Base-by-base conservation (phyloP, 2,329 filamentous ascomycete genomes). In the Penicillium sp. region DNA sequence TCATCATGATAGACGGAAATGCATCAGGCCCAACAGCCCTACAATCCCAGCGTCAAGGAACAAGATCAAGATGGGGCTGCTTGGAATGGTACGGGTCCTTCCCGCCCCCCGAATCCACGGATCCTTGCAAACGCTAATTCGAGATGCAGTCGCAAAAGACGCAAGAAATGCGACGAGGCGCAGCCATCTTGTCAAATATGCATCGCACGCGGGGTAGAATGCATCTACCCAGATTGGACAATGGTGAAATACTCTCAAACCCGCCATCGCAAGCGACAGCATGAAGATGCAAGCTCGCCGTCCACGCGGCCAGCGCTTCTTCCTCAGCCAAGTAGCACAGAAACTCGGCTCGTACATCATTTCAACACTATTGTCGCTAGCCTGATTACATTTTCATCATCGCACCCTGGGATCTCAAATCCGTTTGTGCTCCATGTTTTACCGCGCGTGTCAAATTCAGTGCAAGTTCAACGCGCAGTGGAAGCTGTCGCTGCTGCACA, bases 61-160 rank as follows among this genome's bases (percentile, higher is more conserved):
- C 42, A 13, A 49, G 53, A 28, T 55, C 53, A 15, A 49, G 49
- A 52, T 52, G 53, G 49, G 53, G 53, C 12, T 55, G 49, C 29
- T 38, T 52, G 46, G 49, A 46, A 38, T 55, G 49, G 49, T 52
- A 46, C 28, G 10, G 8, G 6, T 39, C 18, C 2, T 26, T 42
- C 18, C 45, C 33, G 10, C 33, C 23, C 18, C 9, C 24, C 18
- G n/a, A 6, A 24, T 13, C 18, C 39, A 42, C 39, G 10, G 23
- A 12, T 42, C 13, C 13, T 9, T 9, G 6, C 6, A 24, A 31
- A 31, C 23, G 42, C 50, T 52, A 48, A 52, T n/a, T 16, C 15
- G n/a, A 4, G 9, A 42, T 45, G 9, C 28, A 53, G 51, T 46
- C 51, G 46, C 33, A 49, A 43, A 34, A 18, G 51, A 18, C 45